Conservation (phyloP, 2,329 filamentous ascomycete genomes). For the Colletotrichum sp. region DNA sequence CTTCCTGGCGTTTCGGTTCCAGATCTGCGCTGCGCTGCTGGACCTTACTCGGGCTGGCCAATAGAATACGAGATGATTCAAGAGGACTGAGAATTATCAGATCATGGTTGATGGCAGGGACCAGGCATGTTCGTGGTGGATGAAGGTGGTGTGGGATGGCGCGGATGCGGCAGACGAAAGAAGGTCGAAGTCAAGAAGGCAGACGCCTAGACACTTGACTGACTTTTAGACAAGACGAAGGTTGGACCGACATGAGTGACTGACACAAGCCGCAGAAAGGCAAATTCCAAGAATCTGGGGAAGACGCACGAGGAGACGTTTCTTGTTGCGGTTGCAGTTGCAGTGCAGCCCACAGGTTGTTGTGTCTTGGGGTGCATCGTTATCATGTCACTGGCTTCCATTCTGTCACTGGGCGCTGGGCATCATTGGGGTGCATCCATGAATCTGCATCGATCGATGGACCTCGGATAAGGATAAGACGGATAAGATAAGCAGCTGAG, state of each 20-base stretch:
- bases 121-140: neutral
- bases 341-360: neutral
- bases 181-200: neutral
- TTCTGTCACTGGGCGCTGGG: neutral
- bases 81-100: neutral
- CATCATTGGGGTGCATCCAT: neutral
- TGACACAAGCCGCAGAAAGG: neutral
- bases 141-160: neutral
- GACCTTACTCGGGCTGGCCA: neutral
- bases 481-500: neutral
- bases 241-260: neutral
- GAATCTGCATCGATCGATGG: neutral
- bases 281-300: neutral
- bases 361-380: neutral
- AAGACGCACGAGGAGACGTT: neutral
- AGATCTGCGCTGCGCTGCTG: neutral
- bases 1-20: slow-evolving; percentile 1
- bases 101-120: slow-evolving; percentile 5
- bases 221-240: neutral
- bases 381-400: neutral
- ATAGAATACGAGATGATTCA: neutral
- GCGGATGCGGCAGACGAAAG: neutral
- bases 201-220: neutral
- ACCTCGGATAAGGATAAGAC: neutral
- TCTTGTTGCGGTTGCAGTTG: neutral